Conservation (phyloP, 768 basidiomycete genomes). For the Pulveroboletus ravenelii region DNA sequence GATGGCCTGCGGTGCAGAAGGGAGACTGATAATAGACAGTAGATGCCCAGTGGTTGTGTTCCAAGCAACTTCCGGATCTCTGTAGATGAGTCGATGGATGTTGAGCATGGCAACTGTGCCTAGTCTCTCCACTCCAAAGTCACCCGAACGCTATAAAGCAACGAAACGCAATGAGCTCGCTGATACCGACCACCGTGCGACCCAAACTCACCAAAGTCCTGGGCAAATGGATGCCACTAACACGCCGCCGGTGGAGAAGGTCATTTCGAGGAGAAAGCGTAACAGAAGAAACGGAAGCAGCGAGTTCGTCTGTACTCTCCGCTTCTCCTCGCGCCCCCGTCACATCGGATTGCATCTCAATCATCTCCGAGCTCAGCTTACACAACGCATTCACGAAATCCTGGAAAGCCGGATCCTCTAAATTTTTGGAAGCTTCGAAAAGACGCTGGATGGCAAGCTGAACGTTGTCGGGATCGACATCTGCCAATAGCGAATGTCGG, state of each 20-base stretch:
- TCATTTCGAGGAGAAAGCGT: slow-evolving; percentile 39
- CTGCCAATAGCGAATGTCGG: slow-evolving; percentile 61
- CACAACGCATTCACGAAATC: slow-evolving; percentile 77
- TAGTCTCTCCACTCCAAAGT: slow-evolving; percentile 89
- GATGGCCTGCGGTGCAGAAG: slow-evolving; percentile 67
- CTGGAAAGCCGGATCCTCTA: slow-evolving; percentile 79
- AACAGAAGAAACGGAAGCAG: slow-evolving; percentile 29
- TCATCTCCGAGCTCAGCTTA: slow-evolving; percentile 87
- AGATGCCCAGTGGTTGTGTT: slow-evolving; percentile 75
- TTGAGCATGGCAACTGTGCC: slow-evolving; percentile 78
- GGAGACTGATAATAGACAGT: slow-evolving; percentile 66
- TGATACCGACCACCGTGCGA: background rate
- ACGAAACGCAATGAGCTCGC: slow-evolving; percentile 1
- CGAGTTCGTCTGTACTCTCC: slow-evolving; percentile 32
- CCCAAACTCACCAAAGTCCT: slow-evolving; percentile 59
- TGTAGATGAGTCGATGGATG: slow-evolving; percentile 80
- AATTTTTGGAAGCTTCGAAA: slow-evolving; percentile 79
- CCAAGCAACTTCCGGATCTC: slow-evolving; percentile 84
- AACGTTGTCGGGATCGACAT: slow-evolving; percentile 73
- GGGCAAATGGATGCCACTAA: slow-evolving; percentile 86
- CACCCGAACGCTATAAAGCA: slow-evolving; percentile 67
- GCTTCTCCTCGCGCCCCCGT: slow-evolving; percentile 23
- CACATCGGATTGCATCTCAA: slow-evolving; percentile 70
- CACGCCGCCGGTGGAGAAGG: slow-evolving; percentile 57
- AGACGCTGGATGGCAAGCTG: slow-evolving; percentile 71